Conservation (phyloP, 1,284 basidiomycete genomes). For the Melanopsichium pennsylvanicum region DNA sequence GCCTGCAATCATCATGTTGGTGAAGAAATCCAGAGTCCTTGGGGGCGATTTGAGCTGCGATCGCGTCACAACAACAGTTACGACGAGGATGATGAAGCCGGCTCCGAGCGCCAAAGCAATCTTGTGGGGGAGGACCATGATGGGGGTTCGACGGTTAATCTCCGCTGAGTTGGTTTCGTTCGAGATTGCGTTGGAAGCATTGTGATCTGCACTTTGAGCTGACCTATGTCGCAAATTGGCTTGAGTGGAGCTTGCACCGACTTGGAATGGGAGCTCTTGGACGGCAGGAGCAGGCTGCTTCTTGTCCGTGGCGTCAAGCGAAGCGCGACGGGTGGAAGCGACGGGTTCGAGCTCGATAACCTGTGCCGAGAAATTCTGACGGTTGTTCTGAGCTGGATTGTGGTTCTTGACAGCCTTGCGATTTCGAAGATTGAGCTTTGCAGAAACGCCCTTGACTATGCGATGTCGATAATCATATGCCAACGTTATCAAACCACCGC, state of each 20-base stretch:
- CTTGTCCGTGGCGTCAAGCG: conserved; percentile 13
- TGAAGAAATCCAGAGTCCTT: conserved; percentile 67
- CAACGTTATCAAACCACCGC: conserved; percentile 63
- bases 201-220: conserved; percentile 7
- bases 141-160: conserved; percentile 24
- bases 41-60: conserved; percentile 61
- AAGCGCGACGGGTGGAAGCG: background rate
- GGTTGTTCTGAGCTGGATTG: no score
- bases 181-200: background rate
- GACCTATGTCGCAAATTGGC: conserved; percentile 11
- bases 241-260: background rate
- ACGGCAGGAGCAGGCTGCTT: conserved; percentile 8
- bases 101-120: conserved; percentile 56
- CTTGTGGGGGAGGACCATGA: conserved; percentile 41
- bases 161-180: background rate
- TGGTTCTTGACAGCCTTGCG: background rate
- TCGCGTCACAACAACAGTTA: conserved; percentile 65
- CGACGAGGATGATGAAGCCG: conserved; percentile 58
- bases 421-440: background rate
- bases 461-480: conserved; percentile 61
- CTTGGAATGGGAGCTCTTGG: conserved; percentile 19
- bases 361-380: conserved; percentile 2
- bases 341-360: conserved; percentile 47
- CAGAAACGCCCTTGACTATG: conserved; percentile 1
- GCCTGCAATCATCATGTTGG: conserved; percentile 69